A percentile compares a stretch with the other conserved stretches of the same genome.
Evolutionary conservation across 805 yeast genomes (phyloP).

Genomic region (Saturnispora quitensis): DNA sequence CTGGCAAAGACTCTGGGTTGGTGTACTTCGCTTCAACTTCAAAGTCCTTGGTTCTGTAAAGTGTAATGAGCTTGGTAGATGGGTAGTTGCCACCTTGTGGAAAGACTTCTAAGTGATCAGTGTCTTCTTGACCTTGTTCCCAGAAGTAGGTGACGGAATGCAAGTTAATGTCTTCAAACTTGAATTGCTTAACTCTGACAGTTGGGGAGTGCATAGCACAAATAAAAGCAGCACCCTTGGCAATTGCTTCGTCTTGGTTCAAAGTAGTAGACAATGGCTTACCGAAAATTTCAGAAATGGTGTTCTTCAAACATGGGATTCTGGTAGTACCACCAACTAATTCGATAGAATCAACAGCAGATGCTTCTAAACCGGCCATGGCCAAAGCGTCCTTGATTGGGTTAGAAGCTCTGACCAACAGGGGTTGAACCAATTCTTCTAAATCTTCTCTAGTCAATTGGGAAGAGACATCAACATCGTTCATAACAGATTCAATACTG

Average conservation of each 20-base stretch:
- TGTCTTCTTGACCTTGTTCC: conserved; percentile 90
- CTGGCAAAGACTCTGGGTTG: conserved; percentile 61
- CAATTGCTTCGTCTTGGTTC: conserved; percentile 98
- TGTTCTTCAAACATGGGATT: conserved; percentile 86
- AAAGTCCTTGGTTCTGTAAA: conserved; percentile 87
- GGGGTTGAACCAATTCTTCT: conserved; percentile 81
- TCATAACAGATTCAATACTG: conserved; percentile 92
- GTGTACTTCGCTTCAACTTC: conserved; percentile 81
- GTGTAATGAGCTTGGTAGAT: conserved; percentile 88
- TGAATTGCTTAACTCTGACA: conserved; percentile 96
- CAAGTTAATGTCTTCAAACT: conserved; percentile 90
- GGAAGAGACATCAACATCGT: conserved; percentile 91
- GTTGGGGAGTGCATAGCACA: conserved; percentile 99
- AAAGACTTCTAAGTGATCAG: conserved; percentile 91
- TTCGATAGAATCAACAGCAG: conserved; percentile 83
- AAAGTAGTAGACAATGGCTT: conserved; percentile 85
- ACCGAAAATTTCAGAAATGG: conserved; percentile 70
- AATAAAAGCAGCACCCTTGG: conserved; percentile 97
- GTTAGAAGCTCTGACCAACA: conserved; percentile 60
- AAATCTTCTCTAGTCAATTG: conserved; percentile 83
- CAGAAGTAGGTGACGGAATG: conserved; percentile 90
- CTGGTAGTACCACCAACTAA: conserved; percentile 98
- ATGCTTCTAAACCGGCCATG: conserved; percentile 63
- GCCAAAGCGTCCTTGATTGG: conserved; percentile 80
- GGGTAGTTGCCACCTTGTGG: conserved; percentile 90